A percentile compares a stretch with the other conserved stretches of the same genome.
Conservation (phyloP, 495 filamentous ascomycete genomes). For the Cercophora newfieldiana region DNA sequence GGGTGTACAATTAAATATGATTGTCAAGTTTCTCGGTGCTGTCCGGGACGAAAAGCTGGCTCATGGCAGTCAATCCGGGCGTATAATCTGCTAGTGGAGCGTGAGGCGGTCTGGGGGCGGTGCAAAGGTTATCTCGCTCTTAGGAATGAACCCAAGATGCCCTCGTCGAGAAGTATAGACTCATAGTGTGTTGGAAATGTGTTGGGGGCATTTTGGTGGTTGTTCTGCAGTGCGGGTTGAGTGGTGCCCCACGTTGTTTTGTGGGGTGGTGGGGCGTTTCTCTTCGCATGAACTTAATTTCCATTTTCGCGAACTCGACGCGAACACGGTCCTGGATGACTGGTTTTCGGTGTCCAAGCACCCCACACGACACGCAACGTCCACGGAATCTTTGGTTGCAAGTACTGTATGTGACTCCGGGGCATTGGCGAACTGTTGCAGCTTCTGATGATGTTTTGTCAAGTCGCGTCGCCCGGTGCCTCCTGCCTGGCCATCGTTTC, state of each 20-base stretch:
- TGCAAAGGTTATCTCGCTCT: too few relatives aligned
- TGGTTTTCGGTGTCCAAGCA: background rate
- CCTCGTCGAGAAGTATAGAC: too few relatives aligned
- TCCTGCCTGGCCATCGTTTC: background rate
- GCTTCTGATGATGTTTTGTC: conserved; percentile 14
- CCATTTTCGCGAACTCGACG: conserved; percentile 16
- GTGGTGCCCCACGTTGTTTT: background rate
- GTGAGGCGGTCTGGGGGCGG: too few relatives aligned
- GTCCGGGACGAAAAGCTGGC: too few relatives aligned
- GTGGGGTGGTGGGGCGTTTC: background rate
- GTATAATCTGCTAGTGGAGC: too few relatives aligned
- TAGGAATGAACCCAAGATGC: too few relatives aligned
- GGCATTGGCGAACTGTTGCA: background rate
- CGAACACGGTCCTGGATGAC: conserved; percentile 16
- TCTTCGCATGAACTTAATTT: conserved; percentile 21
- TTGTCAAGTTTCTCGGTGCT: too few relatives aligned
- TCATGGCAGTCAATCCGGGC: too few relatives aligned
- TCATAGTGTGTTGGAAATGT: too few relatives aligned
- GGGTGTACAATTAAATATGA: too few relatives aligned
- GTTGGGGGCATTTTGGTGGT: background rate
- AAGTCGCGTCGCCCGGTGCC: conserved; percentile 4
- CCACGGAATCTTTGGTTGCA: conserved; percentile 3
- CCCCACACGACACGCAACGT: conserved; percentile 7
- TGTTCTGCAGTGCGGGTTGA: too few relatives aligned
- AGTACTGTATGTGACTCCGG: conserved; percentile 5